phyloP scores from a whole-genome alignment of 441 rosid species.

The Jatropha podagrica region DNA sequence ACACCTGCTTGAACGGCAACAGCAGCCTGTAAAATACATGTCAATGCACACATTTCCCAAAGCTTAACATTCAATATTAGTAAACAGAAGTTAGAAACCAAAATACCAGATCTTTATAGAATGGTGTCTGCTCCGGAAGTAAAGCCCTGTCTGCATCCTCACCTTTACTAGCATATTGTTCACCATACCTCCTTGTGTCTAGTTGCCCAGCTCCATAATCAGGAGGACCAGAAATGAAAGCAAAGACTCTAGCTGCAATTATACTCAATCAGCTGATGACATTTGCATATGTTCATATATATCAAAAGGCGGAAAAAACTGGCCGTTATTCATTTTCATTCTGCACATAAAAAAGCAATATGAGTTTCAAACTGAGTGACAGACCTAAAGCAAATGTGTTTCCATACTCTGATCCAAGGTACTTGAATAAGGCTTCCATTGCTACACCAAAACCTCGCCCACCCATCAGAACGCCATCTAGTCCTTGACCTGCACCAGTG shows the following conservation, averaged over 20 bases:
- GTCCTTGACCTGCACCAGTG: conserved; percentile 74
- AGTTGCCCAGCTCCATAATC: conserved; percentile 97
- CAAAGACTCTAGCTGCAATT: conserved; percentile 90
- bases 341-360: conserved; percentile 6
- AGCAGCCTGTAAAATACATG: conserved; percentile 73
- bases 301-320: neutral
- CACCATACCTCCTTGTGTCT: conserved; percentile 96
- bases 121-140: conserved; percentile 97
- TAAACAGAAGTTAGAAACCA: conserved; percentile 23
- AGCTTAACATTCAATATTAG: conserved; percentile 21
- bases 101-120: conserved; percentile 88
- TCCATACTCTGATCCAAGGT: conserved; percentile 95
- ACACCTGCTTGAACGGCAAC: conserved; percentile 99
- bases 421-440: conserved; percentile 90
- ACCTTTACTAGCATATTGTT: conserved; percentile 97
- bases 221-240: conserved; percentile 97
- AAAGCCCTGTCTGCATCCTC: conserved; percentile 98
- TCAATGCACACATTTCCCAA: conserved; percentile 37
- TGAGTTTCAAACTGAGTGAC: conserved; percentile 31
- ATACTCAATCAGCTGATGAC: conserved; percentile 26
- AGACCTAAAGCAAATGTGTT: conserved; percentile 89
- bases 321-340: conserved; percentile 1
- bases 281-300: conserved; percentile 8
- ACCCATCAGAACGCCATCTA: conserved; percentile 91
- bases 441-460: conserved; percentile 98